These are phyloP conservation scores for Chaetomium olivaceum DNA, from an alignment of 2,329 filamentous ascomycete species.

Conservation along the genomic window DNA sequence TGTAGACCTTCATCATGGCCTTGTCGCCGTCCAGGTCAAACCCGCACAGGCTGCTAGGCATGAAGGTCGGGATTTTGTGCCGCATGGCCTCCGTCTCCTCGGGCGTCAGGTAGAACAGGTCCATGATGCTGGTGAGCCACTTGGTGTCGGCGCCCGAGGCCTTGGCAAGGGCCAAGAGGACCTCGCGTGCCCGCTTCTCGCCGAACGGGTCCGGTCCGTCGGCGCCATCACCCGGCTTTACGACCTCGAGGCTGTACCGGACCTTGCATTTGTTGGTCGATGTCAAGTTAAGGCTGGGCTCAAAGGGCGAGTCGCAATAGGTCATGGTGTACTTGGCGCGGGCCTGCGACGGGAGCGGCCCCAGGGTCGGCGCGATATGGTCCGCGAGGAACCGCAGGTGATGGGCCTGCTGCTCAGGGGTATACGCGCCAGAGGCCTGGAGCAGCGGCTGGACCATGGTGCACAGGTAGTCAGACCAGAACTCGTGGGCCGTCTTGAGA, in stretches of 20 bases:
- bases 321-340: constrained; percentile 7
- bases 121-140: constrained; percentile 13
- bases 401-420: constrained; percentile 1
- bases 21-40: constrained; percentile 12
- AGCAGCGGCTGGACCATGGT: constrained; percentile 6
- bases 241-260: constrained; percentile 15
- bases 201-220: constrained; percentile 15
- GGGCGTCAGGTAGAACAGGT: constrained; percentile 13
- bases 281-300: constrained; percentile 19
- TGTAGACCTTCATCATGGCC: constrained; percentile 20
- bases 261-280: constrained; percentile 14
- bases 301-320: constrained; percentile 12
- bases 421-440: constrained; percentile 2
- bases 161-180: constrained; percentile 5
- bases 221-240: constrained; percentile 7
- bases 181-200: constrained; percentile 15
- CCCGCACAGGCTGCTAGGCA: constrained; percentile 12
- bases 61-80: constrained; percentile 14
- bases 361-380: constrained; percentile 10
- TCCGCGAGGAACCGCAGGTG: constrained; percentile 13
- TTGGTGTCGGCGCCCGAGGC: constrained; percentile 14
- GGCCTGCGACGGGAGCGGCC: constrained; percentile 11
- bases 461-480: constrained; percentile 10
- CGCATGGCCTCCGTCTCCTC: constrained; percentile 9
- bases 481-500: constrained; percentile 2